Conservation (phyloP, 2,329 filamentous ascomycete species). For the Pyricularia sp. region DNA sequence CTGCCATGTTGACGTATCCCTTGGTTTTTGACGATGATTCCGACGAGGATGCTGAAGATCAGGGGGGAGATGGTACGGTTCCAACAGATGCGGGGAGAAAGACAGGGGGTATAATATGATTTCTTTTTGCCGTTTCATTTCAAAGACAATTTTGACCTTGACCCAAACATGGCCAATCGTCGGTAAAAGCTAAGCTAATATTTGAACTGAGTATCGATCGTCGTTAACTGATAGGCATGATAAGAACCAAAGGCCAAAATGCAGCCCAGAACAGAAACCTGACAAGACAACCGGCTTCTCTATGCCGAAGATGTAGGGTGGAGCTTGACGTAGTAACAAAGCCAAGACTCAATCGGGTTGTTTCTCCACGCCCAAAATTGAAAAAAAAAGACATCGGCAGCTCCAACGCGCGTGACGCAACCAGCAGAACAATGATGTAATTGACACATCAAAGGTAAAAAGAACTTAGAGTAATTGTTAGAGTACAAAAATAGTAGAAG, state of each 20-base stretch:
- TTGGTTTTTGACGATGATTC: constrained; percentile 72
- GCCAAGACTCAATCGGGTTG: neutral
- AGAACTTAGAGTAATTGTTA: neutral
- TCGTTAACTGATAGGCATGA: neutral
- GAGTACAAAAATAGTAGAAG: neutral
- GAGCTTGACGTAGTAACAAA: neutral
- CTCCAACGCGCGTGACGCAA: neutral
- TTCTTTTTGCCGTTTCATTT: neutral
- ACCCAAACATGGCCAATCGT: neutral
- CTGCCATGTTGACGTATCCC: constrained; percentile 84
- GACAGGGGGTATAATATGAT: constrained; percentile 17
- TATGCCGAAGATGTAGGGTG: neutral
- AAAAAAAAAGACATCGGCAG: neutral
- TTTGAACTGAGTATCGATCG: too few relatives aligned
- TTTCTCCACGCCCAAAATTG: neutral
- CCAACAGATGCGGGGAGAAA: constrained; percentile 9
- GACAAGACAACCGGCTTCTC: neutral
- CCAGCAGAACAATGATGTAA: neutral
- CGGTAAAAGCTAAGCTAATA: too few relatives aligned
- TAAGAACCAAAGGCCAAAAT: neutral
- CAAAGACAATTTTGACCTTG: neutral
- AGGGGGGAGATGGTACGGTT: constrained; percentile 16
- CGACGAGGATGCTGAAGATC: constrained; percentile 32
- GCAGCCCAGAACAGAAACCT: neutral
- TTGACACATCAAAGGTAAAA: neutral